Evolutionary conservation across 2,329 filamentous ascomycete species (phyloP).

Genomic region (Gyromitra esculenta): DNA sequence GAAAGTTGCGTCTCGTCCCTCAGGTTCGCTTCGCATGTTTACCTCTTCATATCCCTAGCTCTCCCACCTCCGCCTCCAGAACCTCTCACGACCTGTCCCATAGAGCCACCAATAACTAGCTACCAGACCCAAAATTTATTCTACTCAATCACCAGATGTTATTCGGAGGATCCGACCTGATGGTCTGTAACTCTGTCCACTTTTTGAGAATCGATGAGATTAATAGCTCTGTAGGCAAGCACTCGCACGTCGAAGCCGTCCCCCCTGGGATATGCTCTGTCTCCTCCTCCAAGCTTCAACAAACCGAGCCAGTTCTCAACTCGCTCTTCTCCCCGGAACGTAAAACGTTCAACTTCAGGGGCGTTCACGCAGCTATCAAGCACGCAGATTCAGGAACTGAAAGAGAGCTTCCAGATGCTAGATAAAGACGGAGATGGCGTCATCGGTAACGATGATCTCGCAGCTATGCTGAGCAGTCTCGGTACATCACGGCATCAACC

Average conservation of each 20-base stretch:
- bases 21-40: conserved; percentile 27
- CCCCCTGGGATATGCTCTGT: conserved; percentile 54
- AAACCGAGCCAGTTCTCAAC: conserved; percentile 48
- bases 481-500: conserved; percentile 64
- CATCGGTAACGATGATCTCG: conserved; percentile 83
- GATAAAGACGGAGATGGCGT: conserved; percentile 87
- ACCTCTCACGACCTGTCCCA: conserved; percentile 37
- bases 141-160: conserved; percentile 43
- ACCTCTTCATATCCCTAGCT: conserved; percentile 13
- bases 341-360: conserved; percentile 48
- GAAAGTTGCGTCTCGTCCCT: conserved; percentile 6
- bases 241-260: conserved; percentile 57
- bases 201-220: conserved; percentile 10
- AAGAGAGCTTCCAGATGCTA: conserved; percentile 92
- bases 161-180: conserved; percentile 47
- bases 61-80: conserved; percentile 20
- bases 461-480: conserved; percentile 85
- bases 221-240: conserved; percentile 44
- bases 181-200: conserved; percentile 24
- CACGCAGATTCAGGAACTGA: conserved; percentile 83
- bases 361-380: conserved; percentile 72
- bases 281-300: conserved; percentile 33
- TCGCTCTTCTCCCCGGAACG: conserved; percentile 27
- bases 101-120: conserved; percentile 42
- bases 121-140: conserved; percentile 4